phyloP scores from a whole-genome alignment of 345 rosid species.

The Linum usitatissimum region DNA sequence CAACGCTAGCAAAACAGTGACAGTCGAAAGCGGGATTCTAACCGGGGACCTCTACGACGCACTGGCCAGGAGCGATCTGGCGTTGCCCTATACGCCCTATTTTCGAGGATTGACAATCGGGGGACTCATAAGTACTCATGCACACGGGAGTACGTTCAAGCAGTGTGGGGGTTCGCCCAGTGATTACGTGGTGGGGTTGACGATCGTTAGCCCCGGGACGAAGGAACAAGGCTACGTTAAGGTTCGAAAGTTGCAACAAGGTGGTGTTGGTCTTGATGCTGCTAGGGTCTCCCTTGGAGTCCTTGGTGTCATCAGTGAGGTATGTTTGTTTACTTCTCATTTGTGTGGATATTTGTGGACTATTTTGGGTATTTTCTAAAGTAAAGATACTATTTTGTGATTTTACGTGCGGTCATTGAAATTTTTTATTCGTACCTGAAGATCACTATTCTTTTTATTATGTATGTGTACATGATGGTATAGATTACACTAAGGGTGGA shows the following conservation, averaged over 20 bases:
- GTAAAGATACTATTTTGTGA: too few species aligned
- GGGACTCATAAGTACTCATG: neutral
- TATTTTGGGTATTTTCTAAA: too few species aligned
- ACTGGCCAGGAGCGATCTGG: neutral
- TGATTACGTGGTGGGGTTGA: neutral
- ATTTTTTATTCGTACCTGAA: too few species aligned
- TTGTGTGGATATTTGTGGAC: too few species aligned
- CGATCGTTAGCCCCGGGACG: neutral
- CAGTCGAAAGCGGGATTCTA: neutral
- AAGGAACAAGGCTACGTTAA: neutral
- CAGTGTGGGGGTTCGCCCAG: neutral
- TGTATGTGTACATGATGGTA: too few species aligned
- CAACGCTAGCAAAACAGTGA: neutral
- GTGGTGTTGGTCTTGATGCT: neutral
- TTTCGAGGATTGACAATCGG: neutral
- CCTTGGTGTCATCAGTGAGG: neutral
- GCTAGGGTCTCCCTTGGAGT: neutral
- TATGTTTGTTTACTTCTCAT: neutral
- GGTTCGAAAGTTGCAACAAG: neutral
- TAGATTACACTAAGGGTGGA: neutral
- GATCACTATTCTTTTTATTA: too few species aligned
- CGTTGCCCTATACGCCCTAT: neutral
- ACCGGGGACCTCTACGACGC: conserved; percentile 21
- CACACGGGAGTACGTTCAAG: neutral
- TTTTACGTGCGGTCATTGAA: too few species aligned